A percentile compares a stretch with the other conserved stretches of the same genome.
Conservation (phyloP, 2,329 filamentous ascomycete genomes). For the Botrytis paeoniae region DNA sequence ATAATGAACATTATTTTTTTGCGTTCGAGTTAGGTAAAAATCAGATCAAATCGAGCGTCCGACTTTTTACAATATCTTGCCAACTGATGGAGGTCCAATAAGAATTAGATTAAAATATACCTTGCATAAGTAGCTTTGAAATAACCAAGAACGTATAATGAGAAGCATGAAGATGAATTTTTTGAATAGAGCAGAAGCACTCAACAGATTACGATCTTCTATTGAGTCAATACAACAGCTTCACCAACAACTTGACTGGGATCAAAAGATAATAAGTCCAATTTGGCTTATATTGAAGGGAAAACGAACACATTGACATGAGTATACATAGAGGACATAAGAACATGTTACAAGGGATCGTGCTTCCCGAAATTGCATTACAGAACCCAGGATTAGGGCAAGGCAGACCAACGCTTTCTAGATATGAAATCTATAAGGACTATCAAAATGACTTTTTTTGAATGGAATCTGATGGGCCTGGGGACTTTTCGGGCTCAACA, state of each 20-base stretch:
- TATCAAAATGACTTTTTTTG: background rate
- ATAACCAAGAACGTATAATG: background rate
- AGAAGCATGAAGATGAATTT: background rate
- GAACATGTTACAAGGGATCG: background rate
- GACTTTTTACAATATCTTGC: background rate
- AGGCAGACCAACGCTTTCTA: background rate
- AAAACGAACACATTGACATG: background rate
- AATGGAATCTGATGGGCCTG: background rate
- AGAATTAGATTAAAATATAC: background rate
- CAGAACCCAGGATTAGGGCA: background rate
- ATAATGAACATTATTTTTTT: background rate
- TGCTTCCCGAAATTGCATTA: background rate
- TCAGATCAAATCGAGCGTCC: background rate
- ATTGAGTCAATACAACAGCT: background rate
- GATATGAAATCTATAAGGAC: too few relatives aligned
- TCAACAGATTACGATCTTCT: background rate
- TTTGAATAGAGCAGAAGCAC: background rate
- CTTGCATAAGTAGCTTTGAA: background rate
- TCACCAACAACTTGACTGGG: background rate
- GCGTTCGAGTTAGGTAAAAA: background rate
- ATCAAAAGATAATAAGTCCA: background rate
- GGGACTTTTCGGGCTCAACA: background rate
- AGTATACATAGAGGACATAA: background rate
- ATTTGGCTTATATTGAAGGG: background rate
- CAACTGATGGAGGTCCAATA: background rate